Evolutionary conservation across 2,329 filamentous ascomycete genomes (phyloP).

Genomic region (Cyphellophora europaea): DNA sequence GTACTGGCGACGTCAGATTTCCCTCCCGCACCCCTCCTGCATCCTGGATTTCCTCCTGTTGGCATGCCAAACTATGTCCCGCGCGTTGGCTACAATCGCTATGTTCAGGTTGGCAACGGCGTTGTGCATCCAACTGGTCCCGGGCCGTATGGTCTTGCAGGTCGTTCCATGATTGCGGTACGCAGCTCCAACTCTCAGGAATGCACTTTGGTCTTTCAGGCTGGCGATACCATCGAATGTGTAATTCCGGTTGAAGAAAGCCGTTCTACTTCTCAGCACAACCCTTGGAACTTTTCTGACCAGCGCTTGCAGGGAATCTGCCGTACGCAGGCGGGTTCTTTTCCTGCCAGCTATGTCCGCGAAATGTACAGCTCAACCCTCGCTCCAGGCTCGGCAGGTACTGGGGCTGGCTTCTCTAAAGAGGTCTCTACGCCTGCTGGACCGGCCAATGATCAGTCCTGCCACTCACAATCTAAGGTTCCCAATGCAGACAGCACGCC

Average conservation of each 20-base stretch:
- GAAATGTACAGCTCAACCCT: background rate
- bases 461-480: too few species aligned
- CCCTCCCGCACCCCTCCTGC: background rate
- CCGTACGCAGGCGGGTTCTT: conserved; percentile 1
- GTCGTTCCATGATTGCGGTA: background rate
- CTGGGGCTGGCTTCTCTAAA: too few species aligned
- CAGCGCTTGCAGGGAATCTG: conserved; percentile 1
- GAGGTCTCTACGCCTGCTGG: too few species aligned
- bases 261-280: background rate
- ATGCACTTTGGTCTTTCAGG: background rate
- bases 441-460: too few species aligned
- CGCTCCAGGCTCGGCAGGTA: too few species aligned
- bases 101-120: conserved; percentile 2
- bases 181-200: background rate
- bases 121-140: background rate
- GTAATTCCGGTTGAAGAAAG: background rate
- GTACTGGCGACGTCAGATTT: background rate
- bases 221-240: background rate
- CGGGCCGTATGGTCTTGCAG: conserved; percentile 1
- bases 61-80: conserved; percentile 1
- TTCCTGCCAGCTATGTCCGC: background rate
- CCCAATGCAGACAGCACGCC: too few species aligned
- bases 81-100: conserved; percentile 1
- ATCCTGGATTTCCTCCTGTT: background rate
- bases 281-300: background rate